Base-by-base conservation (phyloP, 139 green algal species). In the Chlorella ohadii region DNA sequence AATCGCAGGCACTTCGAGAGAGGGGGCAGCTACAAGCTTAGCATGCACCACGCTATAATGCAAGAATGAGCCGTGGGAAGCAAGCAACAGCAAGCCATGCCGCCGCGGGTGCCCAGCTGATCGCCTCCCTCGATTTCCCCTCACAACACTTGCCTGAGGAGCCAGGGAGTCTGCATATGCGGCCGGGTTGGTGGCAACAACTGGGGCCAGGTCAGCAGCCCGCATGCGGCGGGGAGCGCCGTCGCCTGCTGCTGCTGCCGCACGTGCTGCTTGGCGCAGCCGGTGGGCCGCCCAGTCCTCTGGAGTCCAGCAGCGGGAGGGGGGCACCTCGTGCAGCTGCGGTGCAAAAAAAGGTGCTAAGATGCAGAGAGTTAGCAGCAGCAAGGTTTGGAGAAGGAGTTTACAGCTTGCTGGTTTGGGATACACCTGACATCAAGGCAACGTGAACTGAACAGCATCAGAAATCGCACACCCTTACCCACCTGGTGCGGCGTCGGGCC, bases 221-320 rank as follows among this genome's bases (percentile, higher is more conserved):
- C 66, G n/a, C 74, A 76, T 59, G 51, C 12, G 51, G 9, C 12
- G 12, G 51, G 51, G 28, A 44, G 70, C n/a, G 59, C 36, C 31
- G 20, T 28, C n/a, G 41, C 51, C 15, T 31, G 66, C 67, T n/a
- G 33, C 44, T 34, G 66, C 72, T 4, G 72, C 70, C 1, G 74
- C 70, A 34, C 28, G 57, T 25, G 65, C 27, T 7, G 72, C 56
- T 72, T 88, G 75, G 25, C 78, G 85, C 75, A 75, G 57, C 19
- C 85, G 78, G 70, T 88, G 70, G 3, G 64, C 72, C 19, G 72
- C 82, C 88, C 87, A 94, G 66, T 94, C 90, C 51, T 87, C 76
- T 13, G 87, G 72, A 0, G 56, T 87, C 82, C 85, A 92, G 41
- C 79, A 77, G 1, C 86, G 82, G 12, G 85, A 87, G 5, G 81